A percentile compares a stretch with the other conserved stretches of the same genome.
phyloP scores from a whole-genome alignment of 495 filamentous ascomycete species.

The Pseudevernia furfuracea region DNA sequence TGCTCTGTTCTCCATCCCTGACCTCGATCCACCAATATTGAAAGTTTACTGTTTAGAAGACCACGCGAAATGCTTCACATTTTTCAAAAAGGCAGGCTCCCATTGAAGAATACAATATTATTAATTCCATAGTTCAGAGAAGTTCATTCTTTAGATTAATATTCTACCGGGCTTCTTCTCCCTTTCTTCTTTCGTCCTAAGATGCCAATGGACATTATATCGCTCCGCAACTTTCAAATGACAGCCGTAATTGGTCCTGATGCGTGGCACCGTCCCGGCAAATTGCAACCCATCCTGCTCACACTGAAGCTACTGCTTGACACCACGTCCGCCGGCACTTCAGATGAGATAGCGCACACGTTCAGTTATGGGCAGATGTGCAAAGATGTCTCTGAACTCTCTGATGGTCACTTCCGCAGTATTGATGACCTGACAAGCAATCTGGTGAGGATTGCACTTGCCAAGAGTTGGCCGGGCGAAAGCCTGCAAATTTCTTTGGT shows the following conservation, averaged over 20 bases:
- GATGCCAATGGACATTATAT: conserved; percentile 16
- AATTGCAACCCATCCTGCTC: conserved; percentile 20
- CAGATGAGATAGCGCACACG: conserved; percentile 22
- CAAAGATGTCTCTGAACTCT: conserved; percentile 17
- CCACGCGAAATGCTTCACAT: too few relatives aligned
- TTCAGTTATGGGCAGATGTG: conserved; percentile 25
- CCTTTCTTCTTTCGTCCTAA: neutral
- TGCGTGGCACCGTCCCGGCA: conserved; percentile 24
- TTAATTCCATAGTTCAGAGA: too few relatives aligned
- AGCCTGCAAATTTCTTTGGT: conserved; percentile 15
- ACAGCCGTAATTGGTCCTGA: conserved; percentile 25
- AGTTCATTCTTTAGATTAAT: too few relatives aligned
- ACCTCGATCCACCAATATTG: too few relatives aligned
- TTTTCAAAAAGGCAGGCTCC: too few relatives aligned
- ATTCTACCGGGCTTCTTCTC: neutral
- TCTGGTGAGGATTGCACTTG: conserved; percentile 2
- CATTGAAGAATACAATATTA: too few relatives aligned
- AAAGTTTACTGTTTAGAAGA: too few relatives aligned
- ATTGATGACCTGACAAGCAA: conserved; percentile 15
- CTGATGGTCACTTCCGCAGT: conserved; percentile 16
- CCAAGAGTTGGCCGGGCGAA: conserved; percentile 19
- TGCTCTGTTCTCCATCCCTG: too few relatives aligned
- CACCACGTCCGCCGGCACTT: conserved; percentile 20
- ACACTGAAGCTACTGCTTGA: conserved; percentile 16
- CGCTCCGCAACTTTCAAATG: conserved; percentile 23